phyloP scores from a whole-genome alignment of 768 basidiomycete genomes.

The Trametopsis cervina region DNA sequence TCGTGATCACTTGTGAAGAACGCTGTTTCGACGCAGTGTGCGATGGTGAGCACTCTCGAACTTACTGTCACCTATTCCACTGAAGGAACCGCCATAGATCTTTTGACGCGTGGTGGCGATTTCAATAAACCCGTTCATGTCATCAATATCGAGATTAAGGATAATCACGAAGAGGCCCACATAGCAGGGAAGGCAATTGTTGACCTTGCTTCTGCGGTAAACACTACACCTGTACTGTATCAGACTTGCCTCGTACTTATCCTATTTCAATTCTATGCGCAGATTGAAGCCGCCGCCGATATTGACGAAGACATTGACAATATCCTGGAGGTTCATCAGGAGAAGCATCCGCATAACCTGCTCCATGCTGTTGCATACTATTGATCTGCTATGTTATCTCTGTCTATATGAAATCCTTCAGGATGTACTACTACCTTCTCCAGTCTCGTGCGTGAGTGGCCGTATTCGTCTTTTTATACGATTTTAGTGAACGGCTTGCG shows the following conservation, averaged over 20 bases:
- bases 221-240: constrained; percentile 29
- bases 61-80: constrained; percentile 4
- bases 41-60: constrained; percentile 62
- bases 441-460: too few species aligned
- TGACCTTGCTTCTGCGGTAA: constrained; percentile 82
- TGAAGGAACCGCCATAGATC: constrained; percentile 42
- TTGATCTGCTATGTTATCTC: constrained; percentile 29
- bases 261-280: constrained; percentile 3
- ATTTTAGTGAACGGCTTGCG: too few species aligned
- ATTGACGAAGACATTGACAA: constrained; percentile 87
- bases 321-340: constrained; percentile 80
- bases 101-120: constrained; percentile 83
- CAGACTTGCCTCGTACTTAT: constrained; percentile 2
- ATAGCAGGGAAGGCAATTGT: constrained; percentile 95
- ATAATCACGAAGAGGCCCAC: constrained; percentile 96
- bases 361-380: constrained; percentile 92
- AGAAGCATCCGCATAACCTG: constrained; percentile 86
- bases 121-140: constrained; percentile 91
- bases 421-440: too few species aligned
- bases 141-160: constrained; percentile 97
- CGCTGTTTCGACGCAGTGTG: constrained; percentile 98
- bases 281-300: constrained; percentile 85
- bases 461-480: too few species aligned
- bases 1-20: constrained; percentile 99
- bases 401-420: too few species aligned